Evolutionary conservation across 1,139 yeast genomes (phyloP), one percentile per base, ranked within the genome.

Genomic region (Protomyces inouyei): DNA sequence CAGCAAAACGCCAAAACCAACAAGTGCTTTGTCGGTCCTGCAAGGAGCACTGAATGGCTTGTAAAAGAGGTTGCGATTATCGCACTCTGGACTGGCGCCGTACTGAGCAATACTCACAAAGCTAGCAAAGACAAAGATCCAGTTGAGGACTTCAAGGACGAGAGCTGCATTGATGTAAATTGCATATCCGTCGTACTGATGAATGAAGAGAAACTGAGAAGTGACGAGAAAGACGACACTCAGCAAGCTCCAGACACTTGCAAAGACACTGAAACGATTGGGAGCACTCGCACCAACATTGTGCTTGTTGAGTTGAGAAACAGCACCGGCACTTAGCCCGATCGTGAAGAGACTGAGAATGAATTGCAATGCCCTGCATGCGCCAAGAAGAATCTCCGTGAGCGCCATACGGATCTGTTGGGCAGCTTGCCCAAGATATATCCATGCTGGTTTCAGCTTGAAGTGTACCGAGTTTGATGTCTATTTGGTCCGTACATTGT

Each of bases 21-120:
- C 32, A 18, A 59, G 53, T 8, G 57, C 63, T 6, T 32, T 38
- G 36, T 59, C 63, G 16, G 52, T n/a, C 10, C 37, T 18, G 38
- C 61, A 57, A 16, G 55, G 36, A 32, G 35, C 52, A 23, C 21
- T 16, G 16, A 48, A 32, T 8, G 32, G 43, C 16, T 38, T 14
- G 18, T 38, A 46, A 10, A 36, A 28, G 23, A 52, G 32, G 14
- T 16, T 18, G 21, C 52, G 10, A 8, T 48, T 21, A 10, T 37
- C 28, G 35, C 63, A 59, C 9, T 40, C 3, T 12, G 63, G 45
- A 12, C 57, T 52, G 12, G 55, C 35, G 43, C 52, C 57, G 53
- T 38, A 59, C 21, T 59, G 63, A 8, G 63, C 63, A 10, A 59
- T 43, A 16, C 57, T 37, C 32, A 59, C 53, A 51, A 55, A 59